Evolutionary conservation across 768 basidiomycete species (phyloP).

Genomic region (Tulasnella sp.): DNA sequence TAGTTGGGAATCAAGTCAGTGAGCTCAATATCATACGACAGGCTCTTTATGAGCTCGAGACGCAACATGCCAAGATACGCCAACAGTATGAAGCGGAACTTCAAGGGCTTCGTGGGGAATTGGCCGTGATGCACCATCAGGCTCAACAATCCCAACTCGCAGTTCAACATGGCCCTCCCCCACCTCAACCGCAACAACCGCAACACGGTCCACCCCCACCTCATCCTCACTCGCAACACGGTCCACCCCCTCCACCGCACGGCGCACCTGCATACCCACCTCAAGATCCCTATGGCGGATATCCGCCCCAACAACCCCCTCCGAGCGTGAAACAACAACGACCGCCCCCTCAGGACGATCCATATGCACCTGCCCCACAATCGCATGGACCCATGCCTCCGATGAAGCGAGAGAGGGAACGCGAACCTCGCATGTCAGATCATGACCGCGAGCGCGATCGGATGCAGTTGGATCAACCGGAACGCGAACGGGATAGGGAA

Average conservation of each 20-base stretch:
- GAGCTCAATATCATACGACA: slow-evolving; percentile 86
- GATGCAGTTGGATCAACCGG: slow-evolving; percentile 26
- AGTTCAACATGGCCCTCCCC: slow-evolving; percentile 24
- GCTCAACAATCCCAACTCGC: slow-evolving; percentile 18
- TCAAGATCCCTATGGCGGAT: slow-evolving; percentile 22
- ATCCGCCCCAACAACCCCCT: slow-evolving; percentile 23
- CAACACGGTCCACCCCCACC: slow-evolving; percentile 21
- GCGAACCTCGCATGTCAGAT: slow-evolving; percentile 20
- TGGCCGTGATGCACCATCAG: slow-evolving; percentile 25
- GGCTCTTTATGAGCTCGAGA: slow-evolving; percentile 84
- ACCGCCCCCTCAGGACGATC: slow-evolving; percentile 8
- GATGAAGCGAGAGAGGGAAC: slow-evolving; percentile 29
- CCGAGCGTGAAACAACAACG: slow-evolving; percentile 16
- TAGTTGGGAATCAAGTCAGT: slow-evolving; percentile 73
- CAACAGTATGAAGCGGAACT: slow-evolving; percentile 84
- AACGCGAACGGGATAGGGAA: slow-evolving; percentile 28
- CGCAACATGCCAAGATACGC: slow-evolving; percentile 75
- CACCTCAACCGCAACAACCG: slow-evolving; percentile 23
- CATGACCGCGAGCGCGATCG: slow-evolving; percentile 26
- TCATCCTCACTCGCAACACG: slow-evolving; percentile 27
- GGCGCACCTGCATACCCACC: slow-evolving; percentile 29
- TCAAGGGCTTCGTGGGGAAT: slow-evolving; percentile 54
- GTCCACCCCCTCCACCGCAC: slow-evolving; percentile 31
- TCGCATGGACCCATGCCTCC: neutral
- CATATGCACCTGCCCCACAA: slow-evolving; percentile 10